phyloP scores from a whole-genome alignment of 495 filamentous ascomycete species.

The Xylaria bambusicola region DNA sequence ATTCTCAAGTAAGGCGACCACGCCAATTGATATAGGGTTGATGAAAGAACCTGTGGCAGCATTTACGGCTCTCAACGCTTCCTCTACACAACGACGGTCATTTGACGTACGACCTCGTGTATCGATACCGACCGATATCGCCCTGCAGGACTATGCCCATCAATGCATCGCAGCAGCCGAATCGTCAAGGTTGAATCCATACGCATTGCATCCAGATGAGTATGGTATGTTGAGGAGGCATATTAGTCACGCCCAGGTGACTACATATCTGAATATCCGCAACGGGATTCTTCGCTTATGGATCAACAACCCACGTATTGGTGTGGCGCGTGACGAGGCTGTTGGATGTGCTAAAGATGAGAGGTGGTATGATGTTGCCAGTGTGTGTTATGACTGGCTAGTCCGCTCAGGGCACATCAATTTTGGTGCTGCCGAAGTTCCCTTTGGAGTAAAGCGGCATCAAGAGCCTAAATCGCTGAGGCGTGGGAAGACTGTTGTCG shows the following conservation, averaged over 20 bases:
- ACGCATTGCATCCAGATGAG: slow-evolving; percentile 82
- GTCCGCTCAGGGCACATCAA: slow-evolving; percentile 93
- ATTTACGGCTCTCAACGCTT: slow-evolving; percentile 3
- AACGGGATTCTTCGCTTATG: slow-evolving; percentile 93
- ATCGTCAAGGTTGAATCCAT: slow-evolving; percentile 86
- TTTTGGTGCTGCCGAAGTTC: slow-evolving; percentile 78
- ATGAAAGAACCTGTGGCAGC: slow-evolving; percentile 29
- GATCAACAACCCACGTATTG: slow-evolving; percentile 85
- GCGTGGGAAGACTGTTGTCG: slow-evolving; percentile 69
- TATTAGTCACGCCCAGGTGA: slow-evolving; percentile 86
- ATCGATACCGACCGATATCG: slow-evolving; percentile 76
- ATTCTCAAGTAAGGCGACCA: slow-evolving; percentile 58
- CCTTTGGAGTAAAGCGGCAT: slow-evolving; percentile 43
- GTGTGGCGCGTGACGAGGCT: slow-evolving; percentile 85
- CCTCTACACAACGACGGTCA: slow-evolving; percentile 32
- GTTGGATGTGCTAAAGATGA: slow-evolving; percentile 87
- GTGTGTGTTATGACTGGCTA: slow-evolving; percentile 90
- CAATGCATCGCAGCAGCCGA: slow-evolving; percentile 88
- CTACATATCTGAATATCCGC: slow-evolving; percentile 93
- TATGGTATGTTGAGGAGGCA: slow-evolving; percentile 76
- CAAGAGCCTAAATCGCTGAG: slow-evolving; percentile 35
- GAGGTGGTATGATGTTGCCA: slow-evolving; percentile 88
- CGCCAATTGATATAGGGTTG: slow-evolving; percentile 51
- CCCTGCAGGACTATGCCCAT: slow-evolving; percentile 74
- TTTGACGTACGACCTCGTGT: slow-evolving; percentile 68